A percentile compares a stretch with the other conserved stretches of the same genome.
These are phyloP conservation scores for Colletotrichum gloeosporioides DNA, from an alignment of 2,329 filamentous ascomycete genomes.

Conservation along the genomic window DNA sequence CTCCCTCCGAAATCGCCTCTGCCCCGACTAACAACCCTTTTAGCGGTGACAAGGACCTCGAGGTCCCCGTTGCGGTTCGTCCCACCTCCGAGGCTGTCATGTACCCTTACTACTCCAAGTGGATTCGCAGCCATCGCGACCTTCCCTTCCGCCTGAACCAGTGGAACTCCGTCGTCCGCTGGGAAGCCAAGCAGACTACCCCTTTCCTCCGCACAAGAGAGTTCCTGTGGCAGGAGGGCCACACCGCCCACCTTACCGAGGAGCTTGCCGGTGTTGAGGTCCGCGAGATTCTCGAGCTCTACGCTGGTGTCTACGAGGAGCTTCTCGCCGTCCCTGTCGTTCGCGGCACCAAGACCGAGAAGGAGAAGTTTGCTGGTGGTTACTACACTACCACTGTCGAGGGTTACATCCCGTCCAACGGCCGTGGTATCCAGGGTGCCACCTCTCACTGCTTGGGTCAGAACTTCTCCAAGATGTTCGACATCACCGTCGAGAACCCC, in stretches of 20 bases:
- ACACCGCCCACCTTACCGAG: conserved; percentile 87
- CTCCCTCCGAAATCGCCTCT: not conserved
- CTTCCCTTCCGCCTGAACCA: conserved; percentile 94
- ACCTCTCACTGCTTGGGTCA: conserved; percentile 95
- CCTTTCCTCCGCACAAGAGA: conserved; percentile 90
- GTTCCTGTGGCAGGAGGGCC: conserved; percentile 98
- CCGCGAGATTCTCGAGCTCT: conserved; percentile 89
- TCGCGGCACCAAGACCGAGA: conserved; percentile 92
- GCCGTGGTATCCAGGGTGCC: conserved; percentile 93
- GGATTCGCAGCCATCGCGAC: conserved; percentile 96
- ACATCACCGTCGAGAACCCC: conserved; percentile 96
- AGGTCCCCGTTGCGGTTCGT: conserved; percentile 75
- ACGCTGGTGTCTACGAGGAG: conserved; percentile 90
- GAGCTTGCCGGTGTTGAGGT: conserved; percentile 84
- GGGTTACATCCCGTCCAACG: conserved; percentile 94
- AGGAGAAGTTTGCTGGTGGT: conserved; percentile 97
- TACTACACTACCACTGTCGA: conserved; percentile 97
- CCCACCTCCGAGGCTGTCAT: conserved; percentile 81
- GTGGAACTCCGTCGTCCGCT: conserved; percentile 92
- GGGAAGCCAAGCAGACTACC: conserved; percentile 95
- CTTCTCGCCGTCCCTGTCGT: conserved; percentile 94
- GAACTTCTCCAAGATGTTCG: conserved; percentile 99
- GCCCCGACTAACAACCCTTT: not conserved
- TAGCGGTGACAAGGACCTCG: conserved; percentile 90
- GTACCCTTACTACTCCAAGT: conserved; percentile 96